A percentile compares a stretch with the other conserved stretches of the same genome.
Evolutionary conservation across 345 rosid species (phyloP).

Genomic region (Citrus mangshanensis): DNA sequence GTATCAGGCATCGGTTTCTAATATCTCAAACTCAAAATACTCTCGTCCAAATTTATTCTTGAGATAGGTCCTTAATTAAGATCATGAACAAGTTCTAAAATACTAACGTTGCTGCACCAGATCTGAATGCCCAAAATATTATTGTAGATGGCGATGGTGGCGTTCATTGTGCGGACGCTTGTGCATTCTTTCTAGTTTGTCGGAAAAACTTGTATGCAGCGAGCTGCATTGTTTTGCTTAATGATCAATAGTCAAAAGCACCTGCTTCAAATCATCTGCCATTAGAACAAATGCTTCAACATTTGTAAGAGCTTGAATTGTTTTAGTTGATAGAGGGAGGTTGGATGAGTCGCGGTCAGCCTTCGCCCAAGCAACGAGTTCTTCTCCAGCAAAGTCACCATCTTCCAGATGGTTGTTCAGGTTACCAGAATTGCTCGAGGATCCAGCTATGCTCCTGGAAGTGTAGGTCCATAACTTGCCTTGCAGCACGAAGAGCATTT

Average conservation of each 20-base stretch:
- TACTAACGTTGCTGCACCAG: no score
- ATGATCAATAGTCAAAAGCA: background rate
- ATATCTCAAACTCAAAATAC: no score
- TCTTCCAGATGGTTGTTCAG: slow-evolving; percentile 41
- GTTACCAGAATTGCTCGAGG: background rate
- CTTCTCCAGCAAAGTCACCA: slow-evolving; percentile 81
- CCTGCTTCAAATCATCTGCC: slow-evolving; percentile 60
- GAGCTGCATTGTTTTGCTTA: no score
- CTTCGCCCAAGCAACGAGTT: slow-evolving; percentile 76
- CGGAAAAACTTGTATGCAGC: no score
- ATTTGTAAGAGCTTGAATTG: slow-evolving; percentile 54
- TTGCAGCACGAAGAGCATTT: background rate
- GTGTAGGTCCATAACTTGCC: background rate
- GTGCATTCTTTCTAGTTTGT: no score
- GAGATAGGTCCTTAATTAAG: no score
- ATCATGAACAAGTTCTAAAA: no score
- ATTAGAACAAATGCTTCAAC: slow-evolving; percentile 77
- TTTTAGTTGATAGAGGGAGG: slow-evolving; percentile 78
- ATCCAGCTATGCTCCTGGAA: background rate
- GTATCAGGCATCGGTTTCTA: no score
- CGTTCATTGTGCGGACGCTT: no score
- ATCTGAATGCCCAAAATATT: no score
- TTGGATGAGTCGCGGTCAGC: slow-evolving; percentile 66
- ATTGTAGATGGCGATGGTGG: no score
- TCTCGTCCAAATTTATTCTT: no score